Conservation (phyloP, 768 basidiomycete species). For the Rhodotorula toruloides region DNA sequence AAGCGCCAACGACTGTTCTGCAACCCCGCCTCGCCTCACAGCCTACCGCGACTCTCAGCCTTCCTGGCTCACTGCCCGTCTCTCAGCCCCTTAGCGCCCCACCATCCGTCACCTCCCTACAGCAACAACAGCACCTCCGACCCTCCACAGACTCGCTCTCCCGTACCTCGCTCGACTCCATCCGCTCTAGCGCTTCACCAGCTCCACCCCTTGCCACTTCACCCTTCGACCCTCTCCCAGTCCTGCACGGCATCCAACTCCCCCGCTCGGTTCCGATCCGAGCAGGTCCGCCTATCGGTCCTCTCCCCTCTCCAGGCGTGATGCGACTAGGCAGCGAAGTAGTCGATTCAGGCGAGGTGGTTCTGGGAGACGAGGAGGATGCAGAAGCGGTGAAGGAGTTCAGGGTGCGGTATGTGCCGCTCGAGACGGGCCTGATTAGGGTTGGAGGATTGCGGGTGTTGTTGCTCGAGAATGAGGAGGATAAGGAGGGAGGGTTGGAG, state of each 20-base stretch:
- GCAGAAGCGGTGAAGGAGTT: background rate
- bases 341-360: constrained; percentile 5
- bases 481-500: background rate
- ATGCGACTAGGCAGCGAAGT: background rate
- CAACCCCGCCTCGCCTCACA: background rate
- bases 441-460: constrained; percentile 9
- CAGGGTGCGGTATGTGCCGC: background rate
- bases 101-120: background rate
- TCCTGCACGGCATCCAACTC: background rate
- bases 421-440: background rate
- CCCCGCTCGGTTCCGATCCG: background rate
- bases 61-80: background rate
- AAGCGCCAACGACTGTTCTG: background rate
- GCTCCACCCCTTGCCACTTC: background rate
- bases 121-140: background rate
- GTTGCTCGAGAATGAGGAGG: background rate
- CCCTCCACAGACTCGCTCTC: too few species aligned
- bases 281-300: background rate
- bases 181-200: background rate
- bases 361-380: background rate
- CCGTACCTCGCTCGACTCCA: background rate
- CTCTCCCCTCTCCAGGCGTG: background rate
- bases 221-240: background rate
- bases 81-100: background rate
- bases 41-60: background rate